Conservation (phyloP, 2,329 filamentous ascomycete genomes). For the Cadophora gregata region DNA sequence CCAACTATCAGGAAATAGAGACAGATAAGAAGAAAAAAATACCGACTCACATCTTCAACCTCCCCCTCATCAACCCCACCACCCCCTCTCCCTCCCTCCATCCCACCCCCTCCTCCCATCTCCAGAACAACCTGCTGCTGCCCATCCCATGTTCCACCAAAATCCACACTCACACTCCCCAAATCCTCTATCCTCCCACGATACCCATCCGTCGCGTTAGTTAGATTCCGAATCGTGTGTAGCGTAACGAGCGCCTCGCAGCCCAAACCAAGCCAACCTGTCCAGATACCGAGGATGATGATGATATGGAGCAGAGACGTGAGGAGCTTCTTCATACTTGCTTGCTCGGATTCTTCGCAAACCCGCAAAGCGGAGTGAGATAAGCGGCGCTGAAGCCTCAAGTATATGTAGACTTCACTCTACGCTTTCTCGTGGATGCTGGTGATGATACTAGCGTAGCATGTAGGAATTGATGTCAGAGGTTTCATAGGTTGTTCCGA, state of each 20-base stretch:
- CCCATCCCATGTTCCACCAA: slow-evolving; percentile 1
- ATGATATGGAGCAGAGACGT: neutral
- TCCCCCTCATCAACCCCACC: slow-evolving; percentile 30
- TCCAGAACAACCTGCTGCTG: slow-evolving; percentile 10
- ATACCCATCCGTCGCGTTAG: slow-evolving; percentile 26
- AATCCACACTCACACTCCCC: neutral
- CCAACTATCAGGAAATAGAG: too few relatives aligned
- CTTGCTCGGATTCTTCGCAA: too few relatives aligned
- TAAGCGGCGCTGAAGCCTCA: too few relatives aligned
- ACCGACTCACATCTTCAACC: slow-evolving; percentile 39
- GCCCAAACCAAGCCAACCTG: neutral
- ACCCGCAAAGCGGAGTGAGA: too few relatives aligned
- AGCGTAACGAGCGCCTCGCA: slow-evolving; percentile 34
- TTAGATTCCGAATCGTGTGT: slow-evolving; percentile 34
- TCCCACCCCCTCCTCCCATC: neutral
- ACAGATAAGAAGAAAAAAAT: slow-evolving; percentile 19
- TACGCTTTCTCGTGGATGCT: too few relatives aligned
- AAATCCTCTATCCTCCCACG: slow-evolving; percentile 11
- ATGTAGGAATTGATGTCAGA: too few relatives aligned
- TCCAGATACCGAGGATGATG: neutral
- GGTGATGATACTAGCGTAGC: too few relatives aligned
- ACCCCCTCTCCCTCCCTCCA: slow-evolving; percentile 24
- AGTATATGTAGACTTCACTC: too few relatives aligned
- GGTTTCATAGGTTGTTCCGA: too few relatives aligned
- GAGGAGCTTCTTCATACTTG: slow-evolving; percentile 16